Evolutionary conservation across 2,329 filamentous ascomycete genomes (phyloP).

Genomic region (Akanthomyces uredinophilus): DNA sequence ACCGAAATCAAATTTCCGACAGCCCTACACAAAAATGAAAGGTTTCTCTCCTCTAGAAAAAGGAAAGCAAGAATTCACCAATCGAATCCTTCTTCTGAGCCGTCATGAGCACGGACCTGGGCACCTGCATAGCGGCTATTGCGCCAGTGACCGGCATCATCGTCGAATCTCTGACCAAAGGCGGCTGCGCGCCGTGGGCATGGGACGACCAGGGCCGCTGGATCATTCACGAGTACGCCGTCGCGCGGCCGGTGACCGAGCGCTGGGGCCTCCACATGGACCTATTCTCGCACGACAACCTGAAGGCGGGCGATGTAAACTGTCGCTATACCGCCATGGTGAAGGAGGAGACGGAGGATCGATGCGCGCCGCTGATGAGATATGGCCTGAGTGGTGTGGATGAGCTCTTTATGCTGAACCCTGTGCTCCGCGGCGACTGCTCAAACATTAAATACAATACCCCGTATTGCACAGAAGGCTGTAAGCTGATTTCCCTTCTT

Average conservation of each 20-base stretch:
- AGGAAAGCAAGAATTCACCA: neutral
- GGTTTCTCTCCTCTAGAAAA: too few relatives aligned
- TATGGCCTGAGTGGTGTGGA: constrained; percentile 21
- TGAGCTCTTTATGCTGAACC: constrained; percentile 26
- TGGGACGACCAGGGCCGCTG: constrained; percentile 3
- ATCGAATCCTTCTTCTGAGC: too few relatives aligned
- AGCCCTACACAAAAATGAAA: too few relatives aligned
- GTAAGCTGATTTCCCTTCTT: constrained; percentile 19
- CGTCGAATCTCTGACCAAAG: neutral
- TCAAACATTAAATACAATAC: constrained; percentile 24
- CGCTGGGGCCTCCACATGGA: neutral
- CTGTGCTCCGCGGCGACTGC: constrained; percentile 24
- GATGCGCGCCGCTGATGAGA: constrained; percentile 12
- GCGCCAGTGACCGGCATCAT: constrained; percentile 9
- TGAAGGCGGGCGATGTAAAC: constrained; percentile 18
- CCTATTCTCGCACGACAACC: neutral
- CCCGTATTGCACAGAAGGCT: constrained; percentile 26
- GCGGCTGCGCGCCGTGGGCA: neutral
- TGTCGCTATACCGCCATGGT: constrained; percentile 21
- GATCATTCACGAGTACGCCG: constrained; percentile 1
- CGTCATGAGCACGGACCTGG: neutral
- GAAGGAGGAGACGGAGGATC: constrained; percentile 15
- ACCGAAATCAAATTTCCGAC: too few relatives aligned
- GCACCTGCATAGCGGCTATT: constrained; percentile 1
- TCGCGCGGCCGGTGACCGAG: neutral